Evolutionary conservation across 2,329 filamentous ascomycete genomes (phyloP), one percentile per base, ranked within the genome.

Genomic region (Lomentospora prolificans): DNA sequence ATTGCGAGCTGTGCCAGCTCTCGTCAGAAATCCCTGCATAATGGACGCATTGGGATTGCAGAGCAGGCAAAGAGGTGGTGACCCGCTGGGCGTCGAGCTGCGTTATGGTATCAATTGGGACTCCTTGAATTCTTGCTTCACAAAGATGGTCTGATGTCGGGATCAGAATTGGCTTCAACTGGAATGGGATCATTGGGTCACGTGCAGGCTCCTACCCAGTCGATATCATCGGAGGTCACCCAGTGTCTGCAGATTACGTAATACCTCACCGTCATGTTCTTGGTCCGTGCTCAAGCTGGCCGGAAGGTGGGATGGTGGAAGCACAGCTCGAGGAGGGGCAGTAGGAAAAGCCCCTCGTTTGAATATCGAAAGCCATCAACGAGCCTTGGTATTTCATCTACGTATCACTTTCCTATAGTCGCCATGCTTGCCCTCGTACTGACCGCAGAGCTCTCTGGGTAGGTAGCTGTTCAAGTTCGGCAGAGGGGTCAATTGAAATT

Each of bases 11-110:
- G 79, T 80, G 64, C 78, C 76, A 71, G 81, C 80, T 72, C 83
- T 80, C 69, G 81, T 83, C 83, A 84, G 86, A 62, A 89, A 67
- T 60, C 77, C 76, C 70, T 81, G 81, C 87, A 90, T 90, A 65
- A 66, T 72, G 61, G 65, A 64, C 60, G 66, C 72, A 72, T 72
- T 57, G 53, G 28, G 10, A 22, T 8, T 22, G 44, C 22, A 8
- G 44, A 22, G 44, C 17, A 25, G 44, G 8, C 22, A 25, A 48
- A 25, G 44, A 48, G 22, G 22, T 5, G 22, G 19, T 41, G 36
- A 19, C 36, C 19, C 36, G 36, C 36, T 8, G 36, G 14, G 36
- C 19, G n/a, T 41, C 36, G 36, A 41, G n/a, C 36, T n/a, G 36
- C 36, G 14, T 41, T 17, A 41, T 17, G 36, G 36, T 17, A 41